phyloP scores from a whole-genome alignment of 371 early-diverging fungal genomes.

The Mortierella sp. region DNA sequence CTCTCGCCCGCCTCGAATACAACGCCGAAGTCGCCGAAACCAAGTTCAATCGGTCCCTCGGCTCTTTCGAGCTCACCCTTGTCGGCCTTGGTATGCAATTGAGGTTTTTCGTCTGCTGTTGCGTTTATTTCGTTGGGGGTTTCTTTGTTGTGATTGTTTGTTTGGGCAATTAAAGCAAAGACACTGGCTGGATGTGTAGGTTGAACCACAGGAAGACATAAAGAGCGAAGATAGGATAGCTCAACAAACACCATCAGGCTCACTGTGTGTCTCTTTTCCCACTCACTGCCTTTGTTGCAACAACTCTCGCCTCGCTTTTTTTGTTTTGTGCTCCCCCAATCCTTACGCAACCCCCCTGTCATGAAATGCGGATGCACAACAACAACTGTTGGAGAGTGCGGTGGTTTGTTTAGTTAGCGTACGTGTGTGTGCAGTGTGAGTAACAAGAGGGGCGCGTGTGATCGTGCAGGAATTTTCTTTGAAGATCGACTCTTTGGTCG shows the following conservation, averaged over 20 bases:
- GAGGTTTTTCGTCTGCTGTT: background rate
- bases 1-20: slow-evolving; percentile 63
- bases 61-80: slow-evolving; percentile 62
- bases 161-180: background rate
- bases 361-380: background rate
- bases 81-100: slow-evolving; percentile 62
- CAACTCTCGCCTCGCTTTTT: background rate
- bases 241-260: background rate
- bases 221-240: background rate
- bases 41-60: slow-evolving; percentile 64
- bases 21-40: slow-evolving; percentile 64
- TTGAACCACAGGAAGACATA: background rate
- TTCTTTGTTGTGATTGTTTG: background rate
- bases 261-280: background rate
- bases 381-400: background rate
- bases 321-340: background rate
- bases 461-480: slow-evolving; percentile 1
- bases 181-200: background rate
- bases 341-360: background rate
- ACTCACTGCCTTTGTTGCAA: background rate
- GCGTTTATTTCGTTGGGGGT: background rate
- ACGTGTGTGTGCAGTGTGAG: too few relatives aligned
- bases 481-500: background rate
- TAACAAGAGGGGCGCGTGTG: background rate
- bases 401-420: background rate